Percentiles rank a stretch among this genome's conserved stretches.
Evolutionary conservation across 768 basidiomycete genomes (phyloP).

Genomic region (Russula dissimulans): DNA sequence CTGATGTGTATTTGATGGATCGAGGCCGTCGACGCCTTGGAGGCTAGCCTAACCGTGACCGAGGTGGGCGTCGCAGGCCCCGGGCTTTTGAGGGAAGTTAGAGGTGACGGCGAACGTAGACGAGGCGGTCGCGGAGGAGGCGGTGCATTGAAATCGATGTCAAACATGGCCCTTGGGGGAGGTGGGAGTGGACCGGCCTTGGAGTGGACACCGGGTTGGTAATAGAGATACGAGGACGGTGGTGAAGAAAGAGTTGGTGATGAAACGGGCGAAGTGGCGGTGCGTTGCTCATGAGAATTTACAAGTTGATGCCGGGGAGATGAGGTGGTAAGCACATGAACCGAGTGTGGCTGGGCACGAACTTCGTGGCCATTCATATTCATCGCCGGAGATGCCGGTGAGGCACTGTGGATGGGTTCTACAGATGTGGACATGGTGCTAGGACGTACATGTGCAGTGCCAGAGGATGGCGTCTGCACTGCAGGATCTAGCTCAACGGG

Average conservation of each 20-base stretch:
- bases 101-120: conserved; percentile 42
- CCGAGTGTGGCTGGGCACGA: neutral
- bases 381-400: neutral
- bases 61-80: conserved; percentile 17
- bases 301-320: neutral
- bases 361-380: conserved; percentile 5
- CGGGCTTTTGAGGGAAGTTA: conserved; percentile 29
- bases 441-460: conserved; percentile 10
- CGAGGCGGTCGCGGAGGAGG: conserved; percentile 57
- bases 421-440: conserved; percentile 23
- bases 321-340: neutral
- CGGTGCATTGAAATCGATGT: conserved; percentile 33
- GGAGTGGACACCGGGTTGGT: conserved; percentile 59
- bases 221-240: conserved; percentile 42
- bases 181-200: conserved; percentile 67
- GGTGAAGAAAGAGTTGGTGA: neutral
- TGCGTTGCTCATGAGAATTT: neutral
- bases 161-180: conserved; percentile 51
- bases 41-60: conserved; percentile 42
- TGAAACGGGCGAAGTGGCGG: neutral
- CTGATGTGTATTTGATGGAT: conserved; percentile 10
- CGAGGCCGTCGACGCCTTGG: conserved; percentile 11
- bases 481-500: neutral
- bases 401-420: conserved; percentile 22
- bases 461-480: conserved; percentile 19